Evolutionary conservation across 805 yeast species (phyloP).

Genomic region (Diddensiella santjacobensis): DNA sequence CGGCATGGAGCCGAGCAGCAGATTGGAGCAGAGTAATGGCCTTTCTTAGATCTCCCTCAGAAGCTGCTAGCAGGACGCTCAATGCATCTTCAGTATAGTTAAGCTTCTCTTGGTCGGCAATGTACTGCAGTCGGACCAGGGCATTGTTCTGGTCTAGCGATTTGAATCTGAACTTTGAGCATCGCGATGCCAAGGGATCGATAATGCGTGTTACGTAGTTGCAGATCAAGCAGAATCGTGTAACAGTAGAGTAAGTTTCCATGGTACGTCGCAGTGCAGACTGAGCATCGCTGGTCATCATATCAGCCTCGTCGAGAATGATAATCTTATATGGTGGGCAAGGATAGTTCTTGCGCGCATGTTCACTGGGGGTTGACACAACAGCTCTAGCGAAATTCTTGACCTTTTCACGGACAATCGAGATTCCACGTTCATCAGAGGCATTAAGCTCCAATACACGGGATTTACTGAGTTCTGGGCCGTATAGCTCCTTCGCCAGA

Average conservation of each 20-base stretch:
- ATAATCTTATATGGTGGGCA: slow-evolving; percentile 96
- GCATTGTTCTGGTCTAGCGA: slow-evolving; percentile 72
- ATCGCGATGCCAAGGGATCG: slow-evolving; percentile 93
- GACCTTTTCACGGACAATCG: slow-evolving; percentile 95
- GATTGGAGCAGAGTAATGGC: slow-evolving; percentile 90
- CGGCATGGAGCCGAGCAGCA: slow-evolving; percentile 55
- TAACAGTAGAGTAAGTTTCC: slow-evolving; percentile 81
- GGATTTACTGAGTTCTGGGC: slow-evolving; percentile 76
- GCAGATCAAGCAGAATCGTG: slow-evolving; percentile 92
- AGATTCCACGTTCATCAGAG: slow-evolving; percentile 95
- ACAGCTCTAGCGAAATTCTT: slow-evolving; percentile 88
- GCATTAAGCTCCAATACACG: slow-evolving; percentile 96
- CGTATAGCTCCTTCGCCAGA: slow-evolving; percentile 80
- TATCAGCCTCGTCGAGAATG: slow-evolving; percentile 88
- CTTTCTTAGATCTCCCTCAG: slow-evolving; percentile 88
- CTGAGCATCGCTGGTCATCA: slow-evolving; percentile 87
- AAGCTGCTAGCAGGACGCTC: slow-evolving; percentile 60
- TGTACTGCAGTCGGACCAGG: slow-evolving; percentile 56
- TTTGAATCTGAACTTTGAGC: slow-evolving; percentile 90
- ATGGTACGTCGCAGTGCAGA: slow-evolving; percentile 88
- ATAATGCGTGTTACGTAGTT: slow-evolving; percentile 95
- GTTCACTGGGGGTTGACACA: slow-evolving; percentile 72
- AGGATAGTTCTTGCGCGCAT: slow-evolving; percentile 71
- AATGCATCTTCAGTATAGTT: slow-evolving; percentile 49
- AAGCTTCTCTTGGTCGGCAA: slow-evolving; percentile 51